Evolutionary conservation across 352 stramenopile species (phyloP), one percentile per base, ranked within the genome.

Genomic region (Thalassiosira tumida): DNA sequence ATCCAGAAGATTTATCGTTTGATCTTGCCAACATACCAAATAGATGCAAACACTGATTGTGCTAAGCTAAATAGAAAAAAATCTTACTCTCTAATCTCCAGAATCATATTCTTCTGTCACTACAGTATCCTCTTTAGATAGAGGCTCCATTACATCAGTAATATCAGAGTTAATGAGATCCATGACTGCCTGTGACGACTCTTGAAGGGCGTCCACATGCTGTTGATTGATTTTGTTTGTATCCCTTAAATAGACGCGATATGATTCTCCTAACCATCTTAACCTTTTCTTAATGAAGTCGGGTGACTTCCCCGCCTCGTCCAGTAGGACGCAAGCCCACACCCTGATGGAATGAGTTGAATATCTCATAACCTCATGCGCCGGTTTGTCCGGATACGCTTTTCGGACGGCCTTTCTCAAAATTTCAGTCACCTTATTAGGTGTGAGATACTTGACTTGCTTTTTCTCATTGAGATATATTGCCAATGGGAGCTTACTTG

Each of bases 261-360:
- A 35, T 7, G n/a, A 35, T 37, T 69, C 59, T 4, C 59, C n/a
- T 69, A 21, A 7, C 59, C 59, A 69, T 24, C 76, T 54, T 0
- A 93, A 29, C 1, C 81, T 2, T 41, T 77, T 38, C 64, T 89
- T 86, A 50, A 89, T 87, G 37, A 70, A 89, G 26, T 35, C 13
- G 15, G n/a, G 31, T n/a, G 43, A 37, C 43, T 81, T 84, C 1
- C 87, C 81, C 0, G 81, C 74, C 75, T 89, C 51, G 38, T 78
- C 0, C 0, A 93, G 54, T 0, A 93, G 40, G 7, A 84, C 43
- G 29, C n/a, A 59, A 15, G 87, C 87, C 59, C 37, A 85, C 14
- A 93, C 87, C 43, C 76, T 33, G 0, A 76, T 31, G 1, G 78
- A 86, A 69, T 86, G 78, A 3, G 74, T 54, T 26, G 75, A 85